Percentiles rank a stretch among this genome's conserved stretches.
Conservation (phyloP, 192 early-diverging fungal species). For the Chytriomyces sp. region DNA sequence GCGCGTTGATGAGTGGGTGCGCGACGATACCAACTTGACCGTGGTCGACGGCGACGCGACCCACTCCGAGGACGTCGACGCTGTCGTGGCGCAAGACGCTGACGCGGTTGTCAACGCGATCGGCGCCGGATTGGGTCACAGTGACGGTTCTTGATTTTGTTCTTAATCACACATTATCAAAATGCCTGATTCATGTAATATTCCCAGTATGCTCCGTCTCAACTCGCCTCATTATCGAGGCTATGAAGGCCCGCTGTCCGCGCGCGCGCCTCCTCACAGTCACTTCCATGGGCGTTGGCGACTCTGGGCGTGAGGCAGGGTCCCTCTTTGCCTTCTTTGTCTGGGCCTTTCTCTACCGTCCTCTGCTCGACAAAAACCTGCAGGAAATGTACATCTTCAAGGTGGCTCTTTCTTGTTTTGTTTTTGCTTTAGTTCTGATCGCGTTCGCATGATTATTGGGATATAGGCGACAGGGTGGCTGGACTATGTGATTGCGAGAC, state of each 20-base stretch:
- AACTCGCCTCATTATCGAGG: constrained; percentile 1
- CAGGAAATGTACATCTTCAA: constrained; percentile 8
- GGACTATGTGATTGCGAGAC: not conserved
- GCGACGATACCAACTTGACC: too few species aligned
- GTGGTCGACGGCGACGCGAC: not conserved
- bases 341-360: not conserved
- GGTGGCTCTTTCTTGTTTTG: too few species aligned
- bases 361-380: constrained; percentile 1
- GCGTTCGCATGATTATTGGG: too few species aligned
- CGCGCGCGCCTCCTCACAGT: not conserved
- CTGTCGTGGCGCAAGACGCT: not conserved
- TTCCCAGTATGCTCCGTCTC: constrained; percentile 3
- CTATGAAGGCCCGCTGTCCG: not conserved
- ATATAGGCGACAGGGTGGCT: constrained; percentile 2
- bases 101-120: not conserved
- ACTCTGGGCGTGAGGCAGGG: not conserved
- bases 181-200: too few species aligned
- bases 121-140: not conserved
- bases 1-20: not conserved
- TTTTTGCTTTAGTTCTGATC: too few species aligned
- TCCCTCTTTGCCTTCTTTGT: not conserved
- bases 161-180: not conserved
- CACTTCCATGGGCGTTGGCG: not conserved
- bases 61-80: not conserved
- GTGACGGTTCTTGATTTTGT: not conserved